Conservation (phyloP, 495 filamentous ascomycete genomes). For the Neurospora pannonica region DNA sequence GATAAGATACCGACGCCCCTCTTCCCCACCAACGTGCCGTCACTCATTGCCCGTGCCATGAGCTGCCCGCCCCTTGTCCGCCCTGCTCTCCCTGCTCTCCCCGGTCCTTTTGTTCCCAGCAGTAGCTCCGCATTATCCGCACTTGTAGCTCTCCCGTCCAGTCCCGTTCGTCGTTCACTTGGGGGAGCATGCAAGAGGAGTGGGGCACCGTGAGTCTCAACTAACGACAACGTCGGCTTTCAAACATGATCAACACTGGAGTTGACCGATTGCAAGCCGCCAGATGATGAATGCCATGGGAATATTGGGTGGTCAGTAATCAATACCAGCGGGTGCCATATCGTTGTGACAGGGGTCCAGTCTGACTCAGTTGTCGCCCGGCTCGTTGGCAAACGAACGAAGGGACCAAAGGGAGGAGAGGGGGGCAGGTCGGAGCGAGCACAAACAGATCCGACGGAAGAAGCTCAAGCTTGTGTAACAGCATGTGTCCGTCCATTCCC, state of each 20-base stretch:
- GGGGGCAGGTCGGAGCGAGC: not conserved
- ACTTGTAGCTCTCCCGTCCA: not conserved
- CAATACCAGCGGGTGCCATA: not conserved
- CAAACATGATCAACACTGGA: not conserved
- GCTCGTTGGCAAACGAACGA: not conserved
- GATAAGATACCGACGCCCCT: not conserved
- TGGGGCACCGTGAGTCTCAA: not conserved
- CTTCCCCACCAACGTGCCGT: not conserved
- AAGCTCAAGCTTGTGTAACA: not conserved
- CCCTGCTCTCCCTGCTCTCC: not conserved
- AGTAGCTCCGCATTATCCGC: not conserved
- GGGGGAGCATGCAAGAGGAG: not conserved
- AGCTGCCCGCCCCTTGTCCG: not conserved
- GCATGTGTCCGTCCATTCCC: not conserved
- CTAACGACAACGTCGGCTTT: not conserved
- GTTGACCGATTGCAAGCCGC: not conserved
- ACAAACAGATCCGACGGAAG: not conserved
- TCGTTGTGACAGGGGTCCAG: not conserved
- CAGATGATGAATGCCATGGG: not conserved
- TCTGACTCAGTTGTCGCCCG: not conserved
- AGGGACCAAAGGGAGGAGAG: not conserved
- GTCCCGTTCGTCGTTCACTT: not conserved
- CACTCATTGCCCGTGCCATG: not conserved
- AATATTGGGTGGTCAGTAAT: not conserved
- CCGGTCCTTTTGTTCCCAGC: not conserved